Conservation (phyloP, 2,329 filamentous ascomycete genomes). For the Fusarium chaquense region DNA sequence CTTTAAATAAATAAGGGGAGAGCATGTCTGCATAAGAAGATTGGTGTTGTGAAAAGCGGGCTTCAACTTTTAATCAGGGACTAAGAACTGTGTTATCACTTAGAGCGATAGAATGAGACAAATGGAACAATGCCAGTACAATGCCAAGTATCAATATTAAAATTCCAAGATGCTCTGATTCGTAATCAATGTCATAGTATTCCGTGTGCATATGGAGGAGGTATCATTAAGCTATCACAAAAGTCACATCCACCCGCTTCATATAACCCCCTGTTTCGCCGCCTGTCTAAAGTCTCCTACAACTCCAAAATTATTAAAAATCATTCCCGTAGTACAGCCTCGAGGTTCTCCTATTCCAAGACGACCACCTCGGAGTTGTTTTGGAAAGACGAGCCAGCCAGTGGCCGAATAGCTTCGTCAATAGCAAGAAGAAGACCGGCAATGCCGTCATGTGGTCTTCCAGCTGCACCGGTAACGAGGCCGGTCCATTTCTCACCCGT, state of each 20-base stretch:
- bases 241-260: slow-evolving; percentile 42
- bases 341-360: slow-evolving; percentile 34
- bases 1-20: slow-evolving; percentile 7
- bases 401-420: slow-evolving; percentile 60
- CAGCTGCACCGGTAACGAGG: slow-evolving; percentile 61
- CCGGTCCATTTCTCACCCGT: slow-evolving; percentile 62
- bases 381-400: slow-evolving; percentile 26
- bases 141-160: background rate
- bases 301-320: slow-evolving; percentile 35
- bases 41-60: slow-evolving; percentile 3
- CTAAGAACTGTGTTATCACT: slow-evolving; percentile 29
- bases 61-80: background rate
- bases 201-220: slow-evolving; percentile 48
- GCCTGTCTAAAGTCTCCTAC: slow-evolving; percentile 25
- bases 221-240: slow-evolving; percentile 51
- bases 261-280: slow-evolving; percentile 39
- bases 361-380: slow-evolving; percentile 37
- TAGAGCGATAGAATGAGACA: slow-evolving; percentile 19
- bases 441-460: slow-evolving; percentile 54
- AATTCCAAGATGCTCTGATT: background rate
- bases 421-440: slow-evolving; percentile 62
- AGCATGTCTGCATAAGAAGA: background rate
- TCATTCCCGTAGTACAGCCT: slow-evolving; percentile 16
- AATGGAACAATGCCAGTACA: background rate
- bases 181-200: slow-evolving; percentile 24